These are phyloP conservation scores for Mycena indigotica DNA, from an alignment of 768 basidiomycete genomes.

Conservation along the genomic window DNA sequence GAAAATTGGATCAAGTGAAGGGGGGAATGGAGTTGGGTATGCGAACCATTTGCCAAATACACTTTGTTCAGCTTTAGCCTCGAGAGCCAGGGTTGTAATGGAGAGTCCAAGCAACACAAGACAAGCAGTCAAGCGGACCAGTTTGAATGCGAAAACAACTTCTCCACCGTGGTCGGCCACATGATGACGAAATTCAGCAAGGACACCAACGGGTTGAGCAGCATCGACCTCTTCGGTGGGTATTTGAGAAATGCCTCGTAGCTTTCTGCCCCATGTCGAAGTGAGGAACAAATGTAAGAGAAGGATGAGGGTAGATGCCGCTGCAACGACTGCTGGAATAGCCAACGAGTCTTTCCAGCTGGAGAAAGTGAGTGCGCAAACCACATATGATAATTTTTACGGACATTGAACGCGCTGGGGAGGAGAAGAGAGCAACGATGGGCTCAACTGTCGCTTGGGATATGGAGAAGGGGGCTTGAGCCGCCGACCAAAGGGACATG, in stretches of 20 bases:
- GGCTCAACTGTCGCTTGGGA: constrained; percentile 9
- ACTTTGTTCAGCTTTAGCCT: constrained; percentile 9
- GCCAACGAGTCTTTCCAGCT: constrained; percentile 33
- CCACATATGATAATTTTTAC: background rate
- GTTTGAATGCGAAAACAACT: constrained; percentile 48
- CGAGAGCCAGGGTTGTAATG: constrained; percentile 43
- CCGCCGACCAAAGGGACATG: constrained; percentile 10
- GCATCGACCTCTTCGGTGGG: constrained; percentile 15
- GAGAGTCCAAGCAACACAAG: constrained; percentile 53
- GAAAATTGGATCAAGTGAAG: background rate
- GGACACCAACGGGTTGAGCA: constrained; percentile 30
- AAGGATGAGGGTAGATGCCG: constrained; percentile 37
- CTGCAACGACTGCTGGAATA: constrained; percentile 39
- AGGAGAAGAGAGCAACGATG: constrained; percentile 9
- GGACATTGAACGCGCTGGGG: constrained; percentile 9
- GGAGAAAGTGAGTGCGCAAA: background rate
- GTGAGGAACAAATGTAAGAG: constrained; percentile 31
- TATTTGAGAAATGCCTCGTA: constrained; percentile 14
- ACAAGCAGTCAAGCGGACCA: constrained; percentile 47
- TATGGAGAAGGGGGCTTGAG: constrained; percentile 14
- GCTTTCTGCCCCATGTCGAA: constrained; percentile 15
- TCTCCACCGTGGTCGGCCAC: constrained; percentile 47
- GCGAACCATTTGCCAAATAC: constrained; percentile 25
- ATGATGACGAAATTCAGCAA: constrained; percentile 41
- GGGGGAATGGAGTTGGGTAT: background rate